phyloP scores from a whole-genome alignment of 2,329 filamentous ascomycete genomes.

The Endocalyx cinctus region DNA sequence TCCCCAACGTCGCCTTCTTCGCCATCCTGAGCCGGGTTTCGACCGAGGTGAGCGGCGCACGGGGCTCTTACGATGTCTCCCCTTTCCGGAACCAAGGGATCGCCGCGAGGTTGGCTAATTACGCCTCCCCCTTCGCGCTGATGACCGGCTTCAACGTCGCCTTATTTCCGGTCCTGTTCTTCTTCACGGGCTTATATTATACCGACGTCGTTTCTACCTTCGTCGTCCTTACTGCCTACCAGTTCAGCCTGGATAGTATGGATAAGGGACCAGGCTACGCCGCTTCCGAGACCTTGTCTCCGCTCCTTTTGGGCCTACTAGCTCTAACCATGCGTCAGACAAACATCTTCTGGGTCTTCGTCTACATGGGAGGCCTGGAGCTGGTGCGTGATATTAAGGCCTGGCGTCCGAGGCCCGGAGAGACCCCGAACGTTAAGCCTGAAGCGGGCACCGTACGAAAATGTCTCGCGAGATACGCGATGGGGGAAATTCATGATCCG shows the following conservation, averaged over 20 bases:
- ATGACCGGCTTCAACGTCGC: conserved; percentile 74
- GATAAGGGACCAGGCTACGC: too few species aligned
- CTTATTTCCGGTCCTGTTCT: conserved; percentile 86
- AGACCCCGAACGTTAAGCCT: too few species aligned
- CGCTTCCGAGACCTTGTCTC: conserved; percentile 25
- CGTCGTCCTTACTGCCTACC: conserved; percentile 67
- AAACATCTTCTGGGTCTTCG: conserved; percentile 91
- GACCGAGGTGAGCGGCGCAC: conserved; percentile 23
- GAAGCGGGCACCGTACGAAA: conserved; percentile 23
- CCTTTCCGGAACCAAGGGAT: too few species aligned
- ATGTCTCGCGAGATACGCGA: conserved; percentile 37
- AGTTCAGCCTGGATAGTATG: conserved; percentile 46
- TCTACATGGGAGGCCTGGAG: conserved; percentile 66
- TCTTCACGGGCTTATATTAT: conserved; percentile 94
- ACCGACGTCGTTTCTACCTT: conserved; percentile 84
- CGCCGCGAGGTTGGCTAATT: neutral
- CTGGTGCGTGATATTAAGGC: conserved; percentile 46
- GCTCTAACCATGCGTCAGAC: conserved; percentile 83
- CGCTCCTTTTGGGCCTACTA: conserved; percentile 50
- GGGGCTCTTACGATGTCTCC: neutral
- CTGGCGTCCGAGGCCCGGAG: too few species aligned
- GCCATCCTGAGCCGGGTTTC: conserved; percentile 48
- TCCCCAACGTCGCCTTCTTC: conserved; percentile 37
- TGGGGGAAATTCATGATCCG: conserved; percentile 53
- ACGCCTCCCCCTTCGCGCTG: conserved; percentile 33